A percentile compares a stretch with the other conserved stretches of the same genome.
These are phyloP conservation scores for Rhizopogon sp. DNA, from an alignment of 768 basidiomycete genomes.

Conservation along the genomic window DNA sequence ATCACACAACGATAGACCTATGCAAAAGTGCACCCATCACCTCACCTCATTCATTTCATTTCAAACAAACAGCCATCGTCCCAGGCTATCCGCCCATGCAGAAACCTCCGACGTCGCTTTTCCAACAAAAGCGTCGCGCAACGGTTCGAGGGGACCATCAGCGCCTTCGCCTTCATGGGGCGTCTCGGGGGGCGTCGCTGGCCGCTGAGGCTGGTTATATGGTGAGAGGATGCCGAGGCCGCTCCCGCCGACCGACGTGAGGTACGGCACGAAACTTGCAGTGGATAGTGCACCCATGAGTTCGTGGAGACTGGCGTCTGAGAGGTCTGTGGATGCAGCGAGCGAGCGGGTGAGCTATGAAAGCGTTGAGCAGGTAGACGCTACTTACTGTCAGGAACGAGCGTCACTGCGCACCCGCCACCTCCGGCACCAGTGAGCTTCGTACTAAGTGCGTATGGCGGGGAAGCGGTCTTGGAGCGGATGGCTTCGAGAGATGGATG, in stretches of 20 bases:
- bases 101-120: constrained; percentile 24
- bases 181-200: constrained; percentile 26
- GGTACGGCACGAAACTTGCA: constrained; percentile 75
- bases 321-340: constrained; percentile 55
- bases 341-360: background rate
- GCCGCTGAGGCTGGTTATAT: constrained; percentile 35
- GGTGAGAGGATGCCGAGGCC: constrained; percentile 84
- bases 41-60: too few relatives aligned
- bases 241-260: constrained; percentile 90
- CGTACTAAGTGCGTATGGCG: constrained; percentile 72
- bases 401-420: constrained; percentile 95
- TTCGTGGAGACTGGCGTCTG: constrained; percentile 47
- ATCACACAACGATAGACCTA: background rate
- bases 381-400: constrained; percentile 84
- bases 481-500: constrained; percentile 86
- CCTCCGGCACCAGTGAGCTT: constrained; percentile 98
- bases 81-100: constrained; percentile 31
- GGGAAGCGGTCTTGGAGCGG: constrained; percentile 55
- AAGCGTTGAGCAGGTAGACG: background rate
- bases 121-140: constrained; percentile 20
- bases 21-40: background rate
- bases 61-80: constrained; percentile 37
- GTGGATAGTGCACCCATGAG: constrained; percentile 48
- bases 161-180: constrained; percentile 1
- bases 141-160: constrained; percentile 1